Evolutionary conservation across 1,284 basidiomycete species (phyloP), one percentile per base, ranked within the genome.

Genomic region (Sporisorium scitamineum): DNA sequence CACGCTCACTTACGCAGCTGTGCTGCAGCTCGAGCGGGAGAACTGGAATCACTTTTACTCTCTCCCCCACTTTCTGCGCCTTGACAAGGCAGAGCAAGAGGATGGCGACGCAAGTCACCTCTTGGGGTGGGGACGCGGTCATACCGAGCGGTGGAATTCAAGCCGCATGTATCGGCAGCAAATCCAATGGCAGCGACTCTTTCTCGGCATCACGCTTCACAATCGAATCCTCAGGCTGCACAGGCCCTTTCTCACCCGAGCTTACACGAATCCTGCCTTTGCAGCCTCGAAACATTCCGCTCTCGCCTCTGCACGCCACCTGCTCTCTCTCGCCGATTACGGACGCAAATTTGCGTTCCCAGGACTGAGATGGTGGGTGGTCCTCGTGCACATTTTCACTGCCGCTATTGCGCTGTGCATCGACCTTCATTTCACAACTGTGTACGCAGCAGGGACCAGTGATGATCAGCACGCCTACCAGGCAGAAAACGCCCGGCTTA

Each of bases 401-500:
- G 48, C 48, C n/a, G 48, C 48, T 7, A 32, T 51, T n/a, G 48
- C 48, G 31, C 48, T 51, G n/a, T 51, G 48, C 29, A 51, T 51
- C 31, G 48, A 51, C 11, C 11, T 51, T 16, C 48, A 51, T 14
- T 51, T 51, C 26, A 51, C 48, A n/a, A 51, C 32, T n/a, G 48
- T 32, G 29, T 51, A 51, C 18, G n/a, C 2, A 14, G 27, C 48
- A n/a, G 16, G 20, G 8, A 22, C 20, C 9, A 6, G 14, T 20
- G 29, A 7, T 14, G 48, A 51, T 14, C n/a, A 10, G 48, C n/a
- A 51, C 1, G n/a, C 14, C n/a, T 18, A 32, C 29, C 31, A 31
- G 31, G 48, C 27, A 13, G 48, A 51, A 51, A 51, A 51, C 48
- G 14, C 11, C 2, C 48, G 31, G n/a, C 48, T 51, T 31, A 51